Evolutionary conservation across 2,329 filamentous ascomycete genomes (phyloP), one percentile per base, ranked within the genome.

Genomic region (Emmonsiellopsis sp.): DNA sequence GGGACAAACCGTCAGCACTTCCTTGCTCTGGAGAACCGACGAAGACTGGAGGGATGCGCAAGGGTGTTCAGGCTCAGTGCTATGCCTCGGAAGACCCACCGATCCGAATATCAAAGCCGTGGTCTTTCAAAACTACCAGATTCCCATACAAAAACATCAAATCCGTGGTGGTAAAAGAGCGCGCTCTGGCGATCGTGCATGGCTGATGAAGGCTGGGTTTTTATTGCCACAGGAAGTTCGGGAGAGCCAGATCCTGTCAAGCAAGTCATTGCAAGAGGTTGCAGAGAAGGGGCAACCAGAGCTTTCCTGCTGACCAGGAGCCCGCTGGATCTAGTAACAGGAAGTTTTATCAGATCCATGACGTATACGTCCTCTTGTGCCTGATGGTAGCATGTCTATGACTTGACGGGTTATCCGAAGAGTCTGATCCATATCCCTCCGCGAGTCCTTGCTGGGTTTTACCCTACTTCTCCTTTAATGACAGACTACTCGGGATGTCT

Each of bases 191-290:
- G 10, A n/a, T 16, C 31, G 13, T 8, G 31, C 26, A 26, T 31
- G 45, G 13, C 16, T 30, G 20, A 48, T 48, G 45, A 48, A 48
- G 45, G 45, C n/a, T 34, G 45, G 45, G 30, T 31, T 48, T 48
- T 10, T 48, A 35, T 11, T 48, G 45, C 45, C 45, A 16, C 45
- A 13, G 30, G 45, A 48, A 10, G 31, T 48, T 48, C 45, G 30
- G 31, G 45, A 48, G 26, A 30, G 45, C 26, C 15, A 48, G 30
- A 48, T 48, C 26, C 15, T 48, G 20, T 38, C 35, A n/a, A n/a
- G 13, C 13, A n/a, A n/a, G 35, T 38, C 13, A 10, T 7, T 7
- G 35, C 9, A n/a, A 38, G 13, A 38, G 9, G n/a, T n/a, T n/a
- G n/a, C 35, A 10, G 7, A 38, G 35, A 38, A 9, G 3, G 9